Evolutionary conservation across 306 rosid species (phyloP).

Genomic region (Medicago truncatula): DNA sequence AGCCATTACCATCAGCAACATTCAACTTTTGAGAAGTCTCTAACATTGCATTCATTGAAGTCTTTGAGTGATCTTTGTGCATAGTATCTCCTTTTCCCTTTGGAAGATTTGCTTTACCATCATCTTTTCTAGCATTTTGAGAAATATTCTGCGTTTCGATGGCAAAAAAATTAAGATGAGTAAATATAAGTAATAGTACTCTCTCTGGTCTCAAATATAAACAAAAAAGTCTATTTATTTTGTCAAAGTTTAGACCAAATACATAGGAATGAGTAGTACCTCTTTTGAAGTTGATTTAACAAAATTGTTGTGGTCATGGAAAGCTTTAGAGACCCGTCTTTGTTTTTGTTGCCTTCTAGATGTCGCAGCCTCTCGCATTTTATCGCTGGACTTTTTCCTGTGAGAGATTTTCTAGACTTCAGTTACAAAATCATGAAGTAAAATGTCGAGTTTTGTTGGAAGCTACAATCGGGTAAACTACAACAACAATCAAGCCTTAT

Average conservation of each 20-base stretch:
- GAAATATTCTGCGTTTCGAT: slow-evolving; percentile 54
- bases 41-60: slow-evolving; percentile 57
- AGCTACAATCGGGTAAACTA: background rate
- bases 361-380: slow-evolving; percentile 56
- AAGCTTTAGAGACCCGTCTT: slow-evolving; percentile 53
- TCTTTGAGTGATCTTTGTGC: slow-evolving; percentile 51
- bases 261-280: slow-evolving; percentile 46
- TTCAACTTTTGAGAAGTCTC: slow-evolving; percentile 51
- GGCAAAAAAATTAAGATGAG: slow-evolving; percentile 1
- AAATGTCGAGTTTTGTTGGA: background rate
- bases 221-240: background rate
- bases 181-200: background rate
- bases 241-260: background rate
- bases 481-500: background rate
- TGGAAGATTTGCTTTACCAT: slow-evolving; percentile 41
- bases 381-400: slow-evolving; percentile 70
- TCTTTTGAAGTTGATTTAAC: slow-evolving; percentile 54
- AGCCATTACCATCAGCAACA: slow-evolving; percentile 47
- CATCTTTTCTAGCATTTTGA: slow-evolving; percentile 45
- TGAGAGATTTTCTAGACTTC: slow-evolving; percentile 1
- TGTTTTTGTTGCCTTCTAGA: slow-evolving; percentile 72
- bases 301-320: slow-evolving; percentile 52
- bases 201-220: background rate
- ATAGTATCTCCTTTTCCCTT: slow-evolving; percentile 49
- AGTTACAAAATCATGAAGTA: slow-evolving; percentile 10